Percentiles rank a stretch among this genome's conserved stretches.
These are phyloP conservation scores for Magnolia changhungtana DNA, from an alignment of 164 flowering plant species.

Conservation along the genomic window DNA sequence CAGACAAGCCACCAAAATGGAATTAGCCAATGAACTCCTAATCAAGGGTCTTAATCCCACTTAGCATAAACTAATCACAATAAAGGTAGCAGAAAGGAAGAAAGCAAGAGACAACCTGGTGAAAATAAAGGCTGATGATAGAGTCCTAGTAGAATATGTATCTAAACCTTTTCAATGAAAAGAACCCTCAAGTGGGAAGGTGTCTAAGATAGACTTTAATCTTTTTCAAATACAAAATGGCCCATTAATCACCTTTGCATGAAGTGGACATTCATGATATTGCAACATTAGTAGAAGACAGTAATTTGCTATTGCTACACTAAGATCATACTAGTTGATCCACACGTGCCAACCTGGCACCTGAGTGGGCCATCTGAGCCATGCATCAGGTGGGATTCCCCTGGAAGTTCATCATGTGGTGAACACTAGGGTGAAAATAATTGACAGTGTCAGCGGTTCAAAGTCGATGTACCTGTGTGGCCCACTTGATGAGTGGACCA, in stretches of 20 bases:
- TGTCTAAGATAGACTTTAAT: neutral
- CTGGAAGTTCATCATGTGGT: no score
- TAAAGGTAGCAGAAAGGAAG: neutral
- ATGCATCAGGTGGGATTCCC: no score
- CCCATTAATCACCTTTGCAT: neutral
- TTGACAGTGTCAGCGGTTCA: no score
- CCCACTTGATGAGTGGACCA: no score
- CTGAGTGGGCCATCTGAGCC: no score
- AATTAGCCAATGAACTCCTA: neutral
- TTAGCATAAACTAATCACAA: neutral
- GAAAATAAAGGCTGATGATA: neutral
- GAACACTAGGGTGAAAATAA: no score
- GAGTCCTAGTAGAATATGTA: neutral
- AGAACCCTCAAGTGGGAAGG: neutral
- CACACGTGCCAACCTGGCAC: no score
- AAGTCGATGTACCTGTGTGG: no score
- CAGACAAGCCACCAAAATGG: neutral
- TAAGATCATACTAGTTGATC: no score
- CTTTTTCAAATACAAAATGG: neutral
- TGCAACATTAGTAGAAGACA: neutral
- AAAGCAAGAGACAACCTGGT: neutral
- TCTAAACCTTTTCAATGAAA: slow-evolving; percentile 1
- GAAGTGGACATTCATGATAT: neutral
- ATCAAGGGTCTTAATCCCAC: neutral
- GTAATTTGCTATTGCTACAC: neutral